Conservation (phyloP, 108 stramenopile species). For the Cyclotella sp. region DNA sequence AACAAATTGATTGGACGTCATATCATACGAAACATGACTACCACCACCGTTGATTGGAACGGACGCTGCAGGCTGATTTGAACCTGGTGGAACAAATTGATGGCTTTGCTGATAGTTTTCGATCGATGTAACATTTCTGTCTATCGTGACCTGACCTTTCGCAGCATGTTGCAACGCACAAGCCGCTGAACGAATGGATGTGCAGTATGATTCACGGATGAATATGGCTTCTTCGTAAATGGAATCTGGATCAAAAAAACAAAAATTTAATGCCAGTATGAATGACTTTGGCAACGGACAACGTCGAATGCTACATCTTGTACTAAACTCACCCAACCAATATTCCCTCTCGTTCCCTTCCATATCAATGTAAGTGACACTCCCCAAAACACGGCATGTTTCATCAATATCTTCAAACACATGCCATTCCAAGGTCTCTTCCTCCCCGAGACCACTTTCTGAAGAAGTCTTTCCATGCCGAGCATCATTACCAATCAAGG, state of each 20-base stretch:
- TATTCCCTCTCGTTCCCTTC: constrained; percentile 80
- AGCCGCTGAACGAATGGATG: constrained; percentile 66
- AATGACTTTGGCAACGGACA: background rate
- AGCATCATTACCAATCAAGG: constrained; percentile 46
- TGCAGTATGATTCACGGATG: constrained; percentile 77
- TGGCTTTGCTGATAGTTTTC: constrained; percentile 4
- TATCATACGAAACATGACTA: background rate
- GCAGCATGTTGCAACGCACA: constrained; percentile 44
- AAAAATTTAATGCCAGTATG: background rate
- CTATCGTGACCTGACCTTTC: constrained; percentile 11
- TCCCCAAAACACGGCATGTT: constrained; percentile 65
- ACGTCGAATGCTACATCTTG: background rate
- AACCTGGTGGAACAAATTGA: background rate
- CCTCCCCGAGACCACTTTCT: constrained; percentile 11
- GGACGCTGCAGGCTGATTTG: background rate
- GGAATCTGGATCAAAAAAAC: constrained; percentile 51
- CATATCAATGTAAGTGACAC: constrained; percentile 75
- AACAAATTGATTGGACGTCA: background rate
- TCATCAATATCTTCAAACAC: constrained; percentile 65
- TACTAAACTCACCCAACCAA: constrained; percentile 50
- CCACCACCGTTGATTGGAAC: background rate
- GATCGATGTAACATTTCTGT: background rate
- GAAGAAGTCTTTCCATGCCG: constrained; percentile 42
- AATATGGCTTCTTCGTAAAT: constrained; percentile 78
- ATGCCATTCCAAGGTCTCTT: constrained; percentile 49